Evolutionary conservation across 2,329 filamentous ascomycete species (phyloP).

Genomic region (Biscogniauxia mediterranea): DNA sequence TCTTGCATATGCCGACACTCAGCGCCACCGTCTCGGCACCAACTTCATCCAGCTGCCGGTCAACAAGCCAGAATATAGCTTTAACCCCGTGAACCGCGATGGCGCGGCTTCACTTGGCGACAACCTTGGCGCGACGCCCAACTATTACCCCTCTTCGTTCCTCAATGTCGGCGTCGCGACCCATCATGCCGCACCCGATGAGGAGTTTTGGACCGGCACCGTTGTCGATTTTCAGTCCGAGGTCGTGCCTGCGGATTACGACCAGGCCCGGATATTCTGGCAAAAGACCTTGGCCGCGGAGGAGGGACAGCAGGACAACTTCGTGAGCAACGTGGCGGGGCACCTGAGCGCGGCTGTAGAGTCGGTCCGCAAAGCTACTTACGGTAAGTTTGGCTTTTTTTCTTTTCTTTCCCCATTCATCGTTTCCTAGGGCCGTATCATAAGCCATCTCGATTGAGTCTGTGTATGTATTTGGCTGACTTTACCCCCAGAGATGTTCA

Average conservation of each 20-base stretch:
- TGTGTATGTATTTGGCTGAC: not conserved
- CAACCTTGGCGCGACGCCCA: constrained; percentile 9
- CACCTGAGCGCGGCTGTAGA: constrained; percentile 46
- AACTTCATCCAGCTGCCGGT: constrained; percentile 51
- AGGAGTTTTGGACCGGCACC: constrained; percentile 46
- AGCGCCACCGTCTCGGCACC: constrained; percentile 55
- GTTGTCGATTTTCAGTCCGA: constrained; percentile 43
- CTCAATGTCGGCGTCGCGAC: constrained; percentile 12
- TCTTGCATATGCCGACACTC: constrained; percentile 55
- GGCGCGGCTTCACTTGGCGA: constrained; percentile 8
- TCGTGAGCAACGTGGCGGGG: constrained; percentile 56
- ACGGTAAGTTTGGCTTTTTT: constrained; percentile 9
- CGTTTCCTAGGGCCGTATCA: not conserved
- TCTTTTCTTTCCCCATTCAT: not conserved
- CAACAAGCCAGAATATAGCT: constrained; percentile 13
- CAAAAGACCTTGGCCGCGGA: constrained; percentile 37
- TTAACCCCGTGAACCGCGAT: constrained; percentile 15
- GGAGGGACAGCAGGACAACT: constrained; percentile 58
- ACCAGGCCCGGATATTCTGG: constrained; percentile 41
- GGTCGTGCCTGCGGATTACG: constrained; percentile 47
- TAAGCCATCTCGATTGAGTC: too few species aligned
- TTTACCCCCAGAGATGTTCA: constrained; percentile 59
- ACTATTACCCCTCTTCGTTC: constrained; percentile 18
- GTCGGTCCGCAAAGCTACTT: constrained; percentile 15
- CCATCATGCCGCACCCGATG: constrained; percentile 43